These are phyloP conservation scores for Oryza longistaminata DNA, from an alignment of 176 grass and related monocot genomes.

Conservation along the genomic window DNA sequence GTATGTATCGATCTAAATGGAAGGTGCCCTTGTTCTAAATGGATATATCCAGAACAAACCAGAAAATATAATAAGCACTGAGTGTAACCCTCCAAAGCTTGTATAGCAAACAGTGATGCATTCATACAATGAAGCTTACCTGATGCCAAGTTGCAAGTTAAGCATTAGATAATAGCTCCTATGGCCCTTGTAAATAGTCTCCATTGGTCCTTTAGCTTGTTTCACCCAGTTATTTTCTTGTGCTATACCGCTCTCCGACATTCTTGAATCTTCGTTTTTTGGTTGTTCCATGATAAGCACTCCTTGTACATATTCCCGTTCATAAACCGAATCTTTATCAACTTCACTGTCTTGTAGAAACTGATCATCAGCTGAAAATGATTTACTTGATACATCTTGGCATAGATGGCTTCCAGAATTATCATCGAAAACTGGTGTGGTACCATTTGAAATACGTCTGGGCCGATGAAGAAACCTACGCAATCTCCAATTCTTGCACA, in stretches of 20 bases:
- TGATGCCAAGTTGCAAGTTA: conserved; percentile 97
- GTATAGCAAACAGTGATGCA: background rate
- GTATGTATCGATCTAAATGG: background rate
- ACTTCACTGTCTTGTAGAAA: conserved; percentile 38
- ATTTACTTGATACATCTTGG: conserved; percentile 46
- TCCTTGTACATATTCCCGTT: conserved; percentile 91
- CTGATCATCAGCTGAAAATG: conserved; percentile 43
- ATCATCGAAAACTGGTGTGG: conserved; percentile 57
- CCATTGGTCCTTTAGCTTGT: conserved; percentile 63
- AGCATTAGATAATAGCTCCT: conserved; percentile 97
- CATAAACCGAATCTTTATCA: conserved; percentile 61
- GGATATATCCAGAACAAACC: background rate
- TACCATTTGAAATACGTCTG: conserved; percentile 75
- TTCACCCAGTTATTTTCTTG: conserved; percentile 56
- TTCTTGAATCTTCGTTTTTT: conserved; percentile 57
- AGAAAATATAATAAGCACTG: background rate
- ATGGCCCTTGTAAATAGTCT: conserved; percentile 95
- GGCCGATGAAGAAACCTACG: conserved; percentile 45
- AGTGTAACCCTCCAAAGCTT: background rate
- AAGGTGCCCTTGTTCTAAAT: conserved; percentile 13
- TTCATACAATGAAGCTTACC: conserved; percentile 47
- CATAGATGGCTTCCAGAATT: conserved; percentile 50
- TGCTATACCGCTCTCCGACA: conserved; percentile 45
- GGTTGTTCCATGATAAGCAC: conserved; percentile 75
- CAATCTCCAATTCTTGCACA: conserved; percentile 50